Percentiles rank a stretch among this genome's conserved stretches.
Evolutionary conservation across 768 basidiomycete genomes (phyloP).

Genomic region (Lentinula aciculospora): DNA sequence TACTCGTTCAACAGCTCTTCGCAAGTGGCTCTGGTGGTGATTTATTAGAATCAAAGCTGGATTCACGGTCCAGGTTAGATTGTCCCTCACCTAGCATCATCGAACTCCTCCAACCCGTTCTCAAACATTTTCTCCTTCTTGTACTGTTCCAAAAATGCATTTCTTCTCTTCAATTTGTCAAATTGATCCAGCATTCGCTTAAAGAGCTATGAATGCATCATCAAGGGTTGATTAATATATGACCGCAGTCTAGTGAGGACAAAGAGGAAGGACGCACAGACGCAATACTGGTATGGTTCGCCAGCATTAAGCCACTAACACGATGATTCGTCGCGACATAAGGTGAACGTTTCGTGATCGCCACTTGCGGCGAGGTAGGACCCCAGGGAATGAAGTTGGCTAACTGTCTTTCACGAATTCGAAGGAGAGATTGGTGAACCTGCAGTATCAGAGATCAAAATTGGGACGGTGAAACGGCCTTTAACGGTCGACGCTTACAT

Average conservation of each 20-base stretch:
- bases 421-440: conserved; percentile 96
- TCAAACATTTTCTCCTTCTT: conserved; percentile 96
- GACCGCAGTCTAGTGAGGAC: not conserved
- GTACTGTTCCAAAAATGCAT: conserved; percentile 96
- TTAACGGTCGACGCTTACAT: conserved; percentile 47
- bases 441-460: conserved; percentile 22
- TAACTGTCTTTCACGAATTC: conserved; percentile 93
- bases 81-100: conserved; percentile 75
- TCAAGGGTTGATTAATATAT: not conserved
- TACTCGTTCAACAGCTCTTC: conserved; percentile 91
- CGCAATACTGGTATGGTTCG: conserved; percentile 98
- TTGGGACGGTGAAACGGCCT: conserved; percentile 4
- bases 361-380: conserved; percentile 96
- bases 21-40: conserved; percentile 61
- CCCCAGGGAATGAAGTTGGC: conserved; percentile 99
- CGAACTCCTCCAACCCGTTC: conserved; percentile 91
- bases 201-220: conserved; percentile 58
- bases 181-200: conserved; percentile 96
- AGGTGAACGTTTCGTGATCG: conserved; percentile 85
- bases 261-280: conserved; percentile 51
- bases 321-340: conserved; percentile 87
- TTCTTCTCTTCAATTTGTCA: conserved; percentile 78
- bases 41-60: not conserved
- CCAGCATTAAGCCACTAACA: conserved; percentile 97
- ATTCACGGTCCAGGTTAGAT: conserved; percentile 1